These are phyloP conservation scores for Neotropicomus parvogracilis DNA, from an alignment of 1,284 basidiomycete species.

Conservation along the genomic window DNA sequence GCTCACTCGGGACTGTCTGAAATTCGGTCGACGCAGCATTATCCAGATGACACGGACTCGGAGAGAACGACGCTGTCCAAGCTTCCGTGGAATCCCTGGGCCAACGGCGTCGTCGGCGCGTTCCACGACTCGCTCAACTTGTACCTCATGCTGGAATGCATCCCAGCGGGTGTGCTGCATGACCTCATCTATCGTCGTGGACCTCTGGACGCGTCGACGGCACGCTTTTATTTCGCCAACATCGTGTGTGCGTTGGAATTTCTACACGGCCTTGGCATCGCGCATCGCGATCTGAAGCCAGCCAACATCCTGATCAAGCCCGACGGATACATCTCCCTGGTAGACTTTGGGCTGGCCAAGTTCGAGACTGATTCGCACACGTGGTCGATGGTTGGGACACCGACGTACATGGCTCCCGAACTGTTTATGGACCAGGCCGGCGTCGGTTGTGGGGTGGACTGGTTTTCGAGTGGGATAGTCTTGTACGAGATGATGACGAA, in stretches of 20 bases:
- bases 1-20: slow-evolving; percentile 1
- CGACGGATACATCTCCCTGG: slow-evolving; percentile 63
- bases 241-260: slow-evolving; percentile 71
- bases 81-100: slow-evolving; percentile 52
- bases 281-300: slow-evolving; percentile 85
- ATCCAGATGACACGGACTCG: slow-evolving; percentile 30
- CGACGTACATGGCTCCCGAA: slow-evolving; percentile 74
- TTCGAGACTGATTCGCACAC: slow-evolving; percentile 30
- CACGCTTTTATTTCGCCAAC: slow-evolving; percentile 53
- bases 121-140: slow-evolving; percentile 46
- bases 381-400: slow-evolving; percentile 51
- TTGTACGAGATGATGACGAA: slow-evolving; percentile 74
- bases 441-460: slow-evolving; percentile 60
- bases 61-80: slow-evolving; percentile 40
- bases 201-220: slow-evolving; percentile 32
- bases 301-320: slow-evolving; percentile 73
- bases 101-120: slow-evolving; percentile 41
- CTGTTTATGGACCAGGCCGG: slow-evolving; percentile 44
- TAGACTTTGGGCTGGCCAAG: slow-evolving; percentile 69
- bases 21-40: slow-evolving; percentile 15
- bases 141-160: slow-evolving; percentile 49
- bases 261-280: slow-evolving; percentile 67
- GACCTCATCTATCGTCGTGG: slow-evolving; percentile 33
- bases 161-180: slow-evolving; percentile 41
- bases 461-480: slow-evolving; percentile 73